Evolutionary conservation across 495 filamentous ascomycete genomes (phyloP).

Genomic region (Talaromyces wortmannii): DNA sequence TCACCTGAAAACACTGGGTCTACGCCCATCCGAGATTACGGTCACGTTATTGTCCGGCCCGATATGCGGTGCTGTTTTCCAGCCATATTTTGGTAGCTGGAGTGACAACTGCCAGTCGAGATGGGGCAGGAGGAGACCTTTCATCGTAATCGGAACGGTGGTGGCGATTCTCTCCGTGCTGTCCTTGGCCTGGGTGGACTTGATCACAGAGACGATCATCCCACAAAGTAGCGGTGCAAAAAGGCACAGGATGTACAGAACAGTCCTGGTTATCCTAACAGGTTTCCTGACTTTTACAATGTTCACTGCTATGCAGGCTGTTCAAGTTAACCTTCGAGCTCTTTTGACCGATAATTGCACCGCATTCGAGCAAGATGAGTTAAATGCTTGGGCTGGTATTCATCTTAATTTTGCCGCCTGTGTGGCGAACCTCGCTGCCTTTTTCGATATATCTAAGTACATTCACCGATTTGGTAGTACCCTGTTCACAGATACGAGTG

Average conservation of each 20-base stretch:
- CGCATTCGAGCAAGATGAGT: not conserved
- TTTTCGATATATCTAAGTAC: not conserved
- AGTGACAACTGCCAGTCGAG: not conserved
- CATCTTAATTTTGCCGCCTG: not conserved
- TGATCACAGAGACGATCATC: not conserved
- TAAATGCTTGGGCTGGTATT: not conserved
- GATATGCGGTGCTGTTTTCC: not conserved
- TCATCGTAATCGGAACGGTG: not conserved
- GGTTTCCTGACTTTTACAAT: not conserved
- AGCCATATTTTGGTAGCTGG: constrained; percentile 1
- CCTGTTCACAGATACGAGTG: not conserved
- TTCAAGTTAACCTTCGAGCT: not conserved
- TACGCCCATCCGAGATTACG: not conserved
- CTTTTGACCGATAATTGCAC: not conserved
- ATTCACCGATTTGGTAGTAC: not conserved
- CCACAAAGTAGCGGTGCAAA: not conserved
- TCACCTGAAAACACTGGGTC: not conserved
- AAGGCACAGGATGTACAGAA: not conserved
- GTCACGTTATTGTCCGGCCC: not conserved
- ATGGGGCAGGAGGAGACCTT: constrained; percentile 1
- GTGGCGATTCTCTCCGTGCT: not conserved
- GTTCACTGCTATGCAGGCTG: not conserved
- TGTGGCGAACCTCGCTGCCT: not conserved
- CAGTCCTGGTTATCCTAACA: not conserved
- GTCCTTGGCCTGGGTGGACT: not conserved